Conservation (phyloP, 2,329 filamentous ascomycete genomes). For the Botrytis fabae region DNA sequence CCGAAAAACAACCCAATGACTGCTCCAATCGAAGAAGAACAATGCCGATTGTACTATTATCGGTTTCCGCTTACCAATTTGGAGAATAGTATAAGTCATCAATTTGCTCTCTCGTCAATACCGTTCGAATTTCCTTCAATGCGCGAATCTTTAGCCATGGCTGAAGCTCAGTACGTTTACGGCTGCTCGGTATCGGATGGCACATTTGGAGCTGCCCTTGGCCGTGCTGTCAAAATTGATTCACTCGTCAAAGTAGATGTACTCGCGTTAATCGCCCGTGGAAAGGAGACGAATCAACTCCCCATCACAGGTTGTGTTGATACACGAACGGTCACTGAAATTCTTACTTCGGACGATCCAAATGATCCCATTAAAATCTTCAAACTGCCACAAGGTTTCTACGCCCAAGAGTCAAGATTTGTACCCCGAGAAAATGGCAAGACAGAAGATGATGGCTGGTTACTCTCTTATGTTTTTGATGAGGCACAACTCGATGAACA, state of each 20-base stretch:
- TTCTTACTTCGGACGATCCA: constrained; percentile 48
- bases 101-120: constrained; percentile 65
- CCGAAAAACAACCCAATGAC: constrained; percentile 36
- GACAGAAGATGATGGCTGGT: constrained; percentile 65
- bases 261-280: constrained; percentile 52
- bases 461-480: constrained; percentile 70
- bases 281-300: constrained; percentile 47
- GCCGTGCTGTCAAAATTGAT: constrained; percentile 66
- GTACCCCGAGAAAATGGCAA: constrained; percentile 48
- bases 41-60: constrained; percentile 71
- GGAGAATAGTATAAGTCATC: constrained; percentile 51
- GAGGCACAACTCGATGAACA: constrained; percentile 58
- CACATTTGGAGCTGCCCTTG: constrained; percentile 60
- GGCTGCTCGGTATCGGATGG: constrained; percentile 62
- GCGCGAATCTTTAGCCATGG: constrained; percentile 56
- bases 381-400: constrained; percentile 59
- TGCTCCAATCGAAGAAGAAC: constrained; percentile 54
- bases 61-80: constrained; percentile 51
- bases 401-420: constrained; percentile 67
- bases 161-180: constrained; percentile 60
- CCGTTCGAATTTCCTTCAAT: constrained; percentile 69
- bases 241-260: constrained; percentile 63
- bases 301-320: constrained; percentile 64
- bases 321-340: constrained; percentile 52
- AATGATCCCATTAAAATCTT: constrained; percentile 63